A percentile compares a stretch with the other conserved stretches of the same genome.
These are phyloP conservation scores for Yamadazyma kitorensis DNA, from an alignment of 805 yeast genomes.

Conservation along the genomic window DNA sequence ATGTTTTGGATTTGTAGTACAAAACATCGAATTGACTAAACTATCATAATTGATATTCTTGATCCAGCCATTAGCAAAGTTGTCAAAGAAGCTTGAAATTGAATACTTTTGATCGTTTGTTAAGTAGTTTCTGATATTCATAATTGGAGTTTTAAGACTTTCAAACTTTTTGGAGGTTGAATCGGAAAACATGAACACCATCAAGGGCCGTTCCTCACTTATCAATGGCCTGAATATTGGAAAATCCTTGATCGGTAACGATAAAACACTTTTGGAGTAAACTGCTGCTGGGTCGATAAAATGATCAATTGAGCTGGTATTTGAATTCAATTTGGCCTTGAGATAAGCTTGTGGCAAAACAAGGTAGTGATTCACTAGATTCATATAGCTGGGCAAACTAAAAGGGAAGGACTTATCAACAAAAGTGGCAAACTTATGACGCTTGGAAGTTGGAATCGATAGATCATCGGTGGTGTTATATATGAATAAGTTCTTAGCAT, in stretches of 20 bases:
- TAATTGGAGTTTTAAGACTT: slow-evolving; percentile 14
- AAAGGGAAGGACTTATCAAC: slow-evolving; percentile 37
- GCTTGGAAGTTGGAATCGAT: slow-evolving; percentile 1
- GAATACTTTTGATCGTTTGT: slow-evolving; percentile 5
- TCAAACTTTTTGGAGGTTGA: slow-evolving; percentile 14
- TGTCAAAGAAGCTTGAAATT: slow-evolving; percentile 38
- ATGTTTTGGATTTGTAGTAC: slow-evolving; percentile 29
- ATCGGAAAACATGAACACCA: slow-evolving; percentile 28
- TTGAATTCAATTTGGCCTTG: slow-evolving; percentile 7
- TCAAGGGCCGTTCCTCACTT: slow-evolving; percentile 28
- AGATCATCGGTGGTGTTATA: slow-evolving; percentile 29
- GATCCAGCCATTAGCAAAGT: slow-evolving; percentile 41
- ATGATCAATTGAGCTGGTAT: slow-evolving; percentile 1
- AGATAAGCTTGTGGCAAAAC: slow-evolving; percentile 31
- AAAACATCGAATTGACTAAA: slow-evolving; percentile 41
- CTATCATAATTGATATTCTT: slow-evolving; percentile 25
- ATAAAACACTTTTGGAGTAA: slow-evolving; percentile 12
- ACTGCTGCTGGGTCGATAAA: slow-evolving; percentile 9
- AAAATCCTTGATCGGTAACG: slow-evolving; percentile 10
- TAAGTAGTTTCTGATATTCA: slow-evolving; percentile 22
- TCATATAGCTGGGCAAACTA: slow-evolving; percentile 29
- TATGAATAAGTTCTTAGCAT: slow-evolving; percentile 33
- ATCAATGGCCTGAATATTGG: slow-evolving; percentile 27
- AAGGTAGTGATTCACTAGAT: slow-evolving; percentile 36
- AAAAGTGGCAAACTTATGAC: slow-evolving; percentile 20